A percentile compares a stretch with the other conserved stretches of the same genome.
Evolutionary conservation across 2,329 filamentous ascomycete species (phyloP).

Genomic region (Sporothrix phasma): DNA sequence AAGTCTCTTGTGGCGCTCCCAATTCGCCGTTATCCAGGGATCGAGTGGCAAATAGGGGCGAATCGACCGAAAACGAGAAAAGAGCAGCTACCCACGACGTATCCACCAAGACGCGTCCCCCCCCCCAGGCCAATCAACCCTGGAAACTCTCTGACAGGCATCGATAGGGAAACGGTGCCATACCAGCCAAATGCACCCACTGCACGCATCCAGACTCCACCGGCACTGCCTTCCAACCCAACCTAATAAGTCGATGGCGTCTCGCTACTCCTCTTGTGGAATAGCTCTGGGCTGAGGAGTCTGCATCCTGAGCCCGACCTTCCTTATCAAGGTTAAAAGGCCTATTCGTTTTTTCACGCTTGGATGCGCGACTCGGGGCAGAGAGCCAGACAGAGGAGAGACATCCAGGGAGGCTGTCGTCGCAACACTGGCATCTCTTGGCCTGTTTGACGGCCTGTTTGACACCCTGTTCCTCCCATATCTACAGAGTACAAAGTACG

Average conservation of each 20-base stretch:
- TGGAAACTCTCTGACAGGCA: not conserved
- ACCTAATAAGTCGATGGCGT: slow-evolving; percentile 11
- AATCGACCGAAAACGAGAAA: not conserved
- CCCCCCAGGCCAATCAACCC: not conserved
- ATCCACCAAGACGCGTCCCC: not conserved
- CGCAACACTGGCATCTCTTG: not conserved
- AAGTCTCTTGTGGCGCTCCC: not conserved
- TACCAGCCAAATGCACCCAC: not conserved
- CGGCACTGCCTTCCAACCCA: not conserved
- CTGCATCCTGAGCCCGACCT: not conserved
- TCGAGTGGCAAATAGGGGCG: slow-evolving; percentile 1
- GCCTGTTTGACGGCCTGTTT: not conserved
- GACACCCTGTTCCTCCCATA: not conserved
- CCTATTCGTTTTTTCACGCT: not conserved
- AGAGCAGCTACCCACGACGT: not conserved
- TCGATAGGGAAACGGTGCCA: slow-evolving; percentile 1
- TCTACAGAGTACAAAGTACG: too few relatives aligned
- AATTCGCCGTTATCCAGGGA: not conserved
- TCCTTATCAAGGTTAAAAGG: slow-evolving; percentile 13
- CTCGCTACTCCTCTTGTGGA: not conserved
- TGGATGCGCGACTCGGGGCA: not conserved
- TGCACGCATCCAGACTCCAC: not conserved
- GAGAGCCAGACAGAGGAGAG: not conserved
- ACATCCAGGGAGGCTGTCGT: not conserved
- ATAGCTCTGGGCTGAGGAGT: not conserved